phyloP scores from a whole-genome alignment of 495 filamentous ascomycete species.

The Pyronema domesticum region DNA sequence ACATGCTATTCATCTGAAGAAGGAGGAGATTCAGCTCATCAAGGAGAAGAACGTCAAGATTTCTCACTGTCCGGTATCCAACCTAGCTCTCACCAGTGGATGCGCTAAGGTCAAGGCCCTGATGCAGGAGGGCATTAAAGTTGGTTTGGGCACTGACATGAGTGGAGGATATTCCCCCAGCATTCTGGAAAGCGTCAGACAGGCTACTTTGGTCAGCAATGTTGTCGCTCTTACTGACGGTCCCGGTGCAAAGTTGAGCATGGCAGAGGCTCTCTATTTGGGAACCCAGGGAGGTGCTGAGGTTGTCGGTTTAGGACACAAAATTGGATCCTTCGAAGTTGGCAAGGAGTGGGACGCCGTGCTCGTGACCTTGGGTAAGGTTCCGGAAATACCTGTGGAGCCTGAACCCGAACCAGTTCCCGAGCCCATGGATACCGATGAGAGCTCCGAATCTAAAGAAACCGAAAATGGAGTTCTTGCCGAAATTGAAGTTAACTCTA shows the following conservation, averaged over 20 bases:
- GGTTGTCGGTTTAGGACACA: slow-evolving; percentile 50
- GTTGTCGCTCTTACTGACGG: slow-evolving; percentile 38
- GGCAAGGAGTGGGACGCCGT: slow-evolving; percentile 89
- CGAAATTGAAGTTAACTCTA: not conserved
- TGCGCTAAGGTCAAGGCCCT: slow-evolving; percentile 51
- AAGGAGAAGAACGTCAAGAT: slow-evolving; percentile 43
- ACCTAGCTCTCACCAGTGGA: slow-evolving; percentile 61
- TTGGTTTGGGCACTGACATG: slow-evolving; percentile 81
- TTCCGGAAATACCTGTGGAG: slow-evolving; percentile 20
- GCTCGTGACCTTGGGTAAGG: slow-evolving; percentile 43
- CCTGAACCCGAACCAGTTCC: slow-evolving; percentile 12
- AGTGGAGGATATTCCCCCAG: slow-evolving; percentile 66
- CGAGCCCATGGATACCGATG: not conserved
- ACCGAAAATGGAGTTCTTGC: not conserved
- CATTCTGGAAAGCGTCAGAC: slow-evolving; percentile 60
- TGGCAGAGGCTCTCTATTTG: slow-evolving; percentile 78
- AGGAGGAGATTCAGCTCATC: slow-evolving; percentile 45
- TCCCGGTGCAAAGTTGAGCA: slow-evolving; percentile 39
- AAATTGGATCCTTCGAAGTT: slow-evolving; percentile 58
- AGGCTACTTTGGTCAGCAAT: slow-evolving; percentile 57
- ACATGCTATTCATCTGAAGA: slow-evolving; percentile 61
- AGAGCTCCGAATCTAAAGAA: not conserved
- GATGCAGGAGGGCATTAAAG: slow-evolving; percentile 52
- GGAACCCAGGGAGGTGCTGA: slow-evolving; percentile 65
- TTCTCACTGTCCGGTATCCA: slow-evolving; percentile 72